Conservation (phyloP, 1,139 yeast species). For the Geotrichum restrictum region DNA sequence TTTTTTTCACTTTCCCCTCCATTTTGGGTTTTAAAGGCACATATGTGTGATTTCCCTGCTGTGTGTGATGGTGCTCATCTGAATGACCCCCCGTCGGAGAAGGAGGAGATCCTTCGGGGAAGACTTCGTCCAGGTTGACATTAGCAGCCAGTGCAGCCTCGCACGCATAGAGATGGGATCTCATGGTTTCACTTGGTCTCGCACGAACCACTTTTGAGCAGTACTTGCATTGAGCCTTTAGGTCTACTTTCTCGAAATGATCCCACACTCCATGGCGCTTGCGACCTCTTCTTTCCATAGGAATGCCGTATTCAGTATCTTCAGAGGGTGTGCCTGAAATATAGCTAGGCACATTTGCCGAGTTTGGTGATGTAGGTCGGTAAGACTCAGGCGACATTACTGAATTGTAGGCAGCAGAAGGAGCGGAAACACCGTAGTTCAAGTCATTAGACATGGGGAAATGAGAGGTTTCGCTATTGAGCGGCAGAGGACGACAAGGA, state of each 20-base stretch:
- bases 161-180: constrained; percentile 3
- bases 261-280: constrained; percentile 14
- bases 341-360: neutral
- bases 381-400: no score
- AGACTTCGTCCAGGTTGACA: neutral
- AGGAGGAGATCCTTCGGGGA: neutral
- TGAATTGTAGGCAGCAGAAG: no score
- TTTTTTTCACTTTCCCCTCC: neutral
- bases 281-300: constrained; percentile 8
- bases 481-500: no score
- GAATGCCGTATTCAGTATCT: neutral
- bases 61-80: neutral
- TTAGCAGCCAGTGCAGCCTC: neutral
- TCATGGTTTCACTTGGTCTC: constrained; percentile 13
- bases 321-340: neutral
- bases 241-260: constrained; percentile 9
- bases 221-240: constrained; percentile 15
- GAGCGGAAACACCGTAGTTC: no score
- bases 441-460: no score
- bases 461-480: no score
- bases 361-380: no score
- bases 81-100: neutral
- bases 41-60: neutral
- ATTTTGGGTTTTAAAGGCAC: constrained; percentile 1
- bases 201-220: constrained; percentile 9